A percentile compares a stretch with the other conserved stretches of the same genome.
phyloP scores from a whole-genome alignment of 352 stramenopile genomes.

The Phytophthora podocarpi region DNA sequence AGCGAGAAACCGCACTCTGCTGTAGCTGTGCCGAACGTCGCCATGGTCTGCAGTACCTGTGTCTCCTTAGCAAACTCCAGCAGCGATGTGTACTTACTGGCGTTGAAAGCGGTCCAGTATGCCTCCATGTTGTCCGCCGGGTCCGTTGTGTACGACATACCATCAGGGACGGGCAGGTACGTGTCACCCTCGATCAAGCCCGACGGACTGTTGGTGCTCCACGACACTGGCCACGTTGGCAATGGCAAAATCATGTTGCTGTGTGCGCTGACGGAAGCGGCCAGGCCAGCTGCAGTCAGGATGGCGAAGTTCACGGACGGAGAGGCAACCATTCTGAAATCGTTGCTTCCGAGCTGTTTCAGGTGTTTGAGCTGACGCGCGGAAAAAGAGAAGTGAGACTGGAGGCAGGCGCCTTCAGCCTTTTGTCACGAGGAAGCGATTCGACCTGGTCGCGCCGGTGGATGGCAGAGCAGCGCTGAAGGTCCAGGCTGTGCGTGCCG shows the following conservation, averaged over 20 bases:
- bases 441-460: too few species aligned
- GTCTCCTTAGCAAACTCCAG: conserved; percentile 32
- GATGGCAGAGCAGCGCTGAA: too few species aligned
- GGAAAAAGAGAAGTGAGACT: too few species aligned
- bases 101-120: conserved; percentile 45
- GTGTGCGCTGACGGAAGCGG: conserved; percentile 32
- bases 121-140: conserved; percentile 31
- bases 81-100: conserved; percentile 44
- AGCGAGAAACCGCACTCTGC: conserved; percentile 41
- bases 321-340: conserved; percentile 23
- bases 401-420: too few species aligned
- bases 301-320: conserved; percentile 12
- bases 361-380: not conserved
- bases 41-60: conserved; percentile 24
- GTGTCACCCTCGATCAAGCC: conserved; percentile 42
- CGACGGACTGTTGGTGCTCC: conserved; percentile 47
- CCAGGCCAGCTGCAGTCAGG: conserved; percentile 9
- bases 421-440: too few species aligned
- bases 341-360: conserved; percentile 31
- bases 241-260: conserved; percentile 52
- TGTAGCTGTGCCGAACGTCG: conserved; percentile 28
- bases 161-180: conserved; percentile 41
- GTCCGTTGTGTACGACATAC: conserved; percentile 51
- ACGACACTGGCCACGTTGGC: conserved; percentile 44
- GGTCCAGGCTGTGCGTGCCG: too few species aligned